Conservation (phyloP, 305 asterid genomes). For the Fraxinus platypoda region DNA sequence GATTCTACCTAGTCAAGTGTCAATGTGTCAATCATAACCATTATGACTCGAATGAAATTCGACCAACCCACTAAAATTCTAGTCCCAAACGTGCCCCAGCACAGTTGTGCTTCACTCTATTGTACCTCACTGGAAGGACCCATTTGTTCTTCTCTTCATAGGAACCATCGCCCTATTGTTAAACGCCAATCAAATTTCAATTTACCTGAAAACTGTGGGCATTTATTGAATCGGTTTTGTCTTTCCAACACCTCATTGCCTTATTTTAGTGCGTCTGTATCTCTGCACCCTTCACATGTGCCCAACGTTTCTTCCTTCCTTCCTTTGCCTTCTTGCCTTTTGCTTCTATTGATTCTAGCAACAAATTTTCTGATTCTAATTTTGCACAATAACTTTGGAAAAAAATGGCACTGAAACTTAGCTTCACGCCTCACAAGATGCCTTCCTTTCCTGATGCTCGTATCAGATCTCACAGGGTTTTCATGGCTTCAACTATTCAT, state of each 20-base stretch:
- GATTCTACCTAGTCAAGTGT: background rate
- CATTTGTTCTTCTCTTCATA: conserved; percentile 17
- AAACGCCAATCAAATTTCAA: background rate
- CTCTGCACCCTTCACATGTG: conserved; percentile 12
- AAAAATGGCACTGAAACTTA: conserved; percentile 56
- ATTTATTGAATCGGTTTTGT: background rate
- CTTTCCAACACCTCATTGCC: background rate
- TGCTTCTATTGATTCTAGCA: background rate
- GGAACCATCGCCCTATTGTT: conserved; percentile 32
- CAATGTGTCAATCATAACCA: background rate
- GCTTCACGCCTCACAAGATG: conserved; percentile 41
- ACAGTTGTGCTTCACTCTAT: background rate
- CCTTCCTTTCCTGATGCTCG: conserved; percentile 39
- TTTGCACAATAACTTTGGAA: background rate
- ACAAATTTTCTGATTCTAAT: background rate
- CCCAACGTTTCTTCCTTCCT: background rate
- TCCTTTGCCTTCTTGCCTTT: background rate
- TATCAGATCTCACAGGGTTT: conserved; percentile 52
- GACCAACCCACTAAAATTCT: background rate
- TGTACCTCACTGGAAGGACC: background rate
- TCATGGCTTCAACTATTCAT: conserved; percentile 65
- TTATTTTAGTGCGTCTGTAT: conserved; percentile 18
- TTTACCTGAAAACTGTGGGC: conserved; percentile 26
- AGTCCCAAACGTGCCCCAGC: background rate
- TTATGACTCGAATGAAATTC: too few species aligned